Conservation (phyloP, 2,329 filamentous ascomycete genomes). For the Coniochaeta sp. region DNA sequence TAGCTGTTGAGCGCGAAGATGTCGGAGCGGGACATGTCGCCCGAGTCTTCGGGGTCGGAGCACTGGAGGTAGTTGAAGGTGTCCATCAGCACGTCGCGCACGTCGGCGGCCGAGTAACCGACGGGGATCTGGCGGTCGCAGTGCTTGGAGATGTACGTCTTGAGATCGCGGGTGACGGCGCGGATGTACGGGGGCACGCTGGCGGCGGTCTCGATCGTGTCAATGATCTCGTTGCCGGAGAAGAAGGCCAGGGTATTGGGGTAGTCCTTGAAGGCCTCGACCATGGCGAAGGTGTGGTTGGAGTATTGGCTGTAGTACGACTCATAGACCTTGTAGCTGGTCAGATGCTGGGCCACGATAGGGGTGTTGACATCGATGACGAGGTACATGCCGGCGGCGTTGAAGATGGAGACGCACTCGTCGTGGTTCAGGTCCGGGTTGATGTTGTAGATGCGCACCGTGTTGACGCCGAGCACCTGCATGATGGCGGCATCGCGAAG, state of each 20-base stretch:
- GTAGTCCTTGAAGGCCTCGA: slow-evolving; percentile 61
- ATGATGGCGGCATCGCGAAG: slow-evolving; percentile 59
- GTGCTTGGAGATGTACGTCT: slow-evolving; percentile 71
- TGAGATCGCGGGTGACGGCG: slow-evolving; percentile 72
- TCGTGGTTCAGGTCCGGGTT: slow-evolving; percentile 61
- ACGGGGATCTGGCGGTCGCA: slow-evolving; percentile 63
- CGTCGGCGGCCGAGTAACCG: slow-evolving; percentile 76
- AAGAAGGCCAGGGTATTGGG: slow-evolving; percentile 68
- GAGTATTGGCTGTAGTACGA: slow-evolving; percentile 55
- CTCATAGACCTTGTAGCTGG: slow-evolving; percentile 47
- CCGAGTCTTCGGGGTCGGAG: slow-evolving; percentile 42
- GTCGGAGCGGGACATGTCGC: slow-evolving; percentile 59
- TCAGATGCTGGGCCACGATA: slow-evolving; percentile 49
- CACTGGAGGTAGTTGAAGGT: slow-evolving; percentile 73
- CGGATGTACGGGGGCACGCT: slow-evolving; percentile 63
- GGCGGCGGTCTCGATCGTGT: slow-evolving; percentile 52
- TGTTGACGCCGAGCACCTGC: slow-evolving; percentile 58
- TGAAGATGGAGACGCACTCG: slow-evolving; percentile 61
- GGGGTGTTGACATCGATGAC: slow-evolving; percentile 63
- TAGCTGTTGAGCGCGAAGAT: slow-evolving; percentile 75
- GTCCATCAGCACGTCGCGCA: slow-evolving; percentile 65
- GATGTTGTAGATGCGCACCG: slow-evolving; percentile 64
- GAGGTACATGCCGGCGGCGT: slow-evolving; percentile 63
- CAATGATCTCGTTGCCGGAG: slow-evolving; percentile 73
- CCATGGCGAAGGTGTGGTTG: slow-evolving; percentile 60